Evolutionary conservation across 495 filamentous ascomycete genomes (phyloP), one percentile per base, ranked within the genome.

Genomic region (Terfezia boudieri): DNA sequence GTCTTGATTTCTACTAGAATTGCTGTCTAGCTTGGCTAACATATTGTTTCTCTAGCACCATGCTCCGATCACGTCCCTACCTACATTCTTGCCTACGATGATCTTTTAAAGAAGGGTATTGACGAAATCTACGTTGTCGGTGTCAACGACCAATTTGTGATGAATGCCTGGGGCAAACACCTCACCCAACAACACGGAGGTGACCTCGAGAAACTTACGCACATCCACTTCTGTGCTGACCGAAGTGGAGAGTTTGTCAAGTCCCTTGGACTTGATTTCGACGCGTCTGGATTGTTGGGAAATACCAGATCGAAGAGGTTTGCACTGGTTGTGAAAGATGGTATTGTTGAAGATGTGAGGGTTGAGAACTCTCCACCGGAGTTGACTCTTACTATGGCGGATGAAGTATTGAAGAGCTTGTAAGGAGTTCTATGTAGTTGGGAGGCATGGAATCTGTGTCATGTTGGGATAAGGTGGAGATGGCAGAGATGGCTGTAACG

Each of bases 191-290:
- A 43, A 43, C 38, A 43, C 38, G 58, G 38, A 32, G 50, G 56
- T 26, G 55, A 55, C n/a, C 56, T 56, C 2, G 49, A 16, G 6
- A 12, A 51, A 6, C 41, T 6, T 20, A 4, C 0, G 17, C 11
- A 48, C 9, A 53, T 96, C 63, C 87, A 88, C 60, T 95, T 94
- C 73, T 71, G 94, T 22, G 86, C 83, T 54, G 90, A 98, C 68
- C 86, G 89, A 10, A 71, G 76, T n/a, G 84, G 74, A 50, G 70
- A 75, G 55, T 95, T 93, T 73, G 90, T 83, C 57, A 79, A 86
- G 61, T 82, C 84, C n/a, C 74, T 95, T 3, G 88, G 93, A 55
- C 75, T 95, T 35, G 73, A 72, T 53, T 94, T 93, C 62, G 88
- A 96, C 58, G 83, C 79, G 43, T 70, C 73, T 23, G 73, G 84